Evolutionary conservation across 495 filamentous ascomycete genomes (phyloP), one percentile per base, ranked within the genome.

Genomic region (Lindgomyces ingoldianus): DNA sequence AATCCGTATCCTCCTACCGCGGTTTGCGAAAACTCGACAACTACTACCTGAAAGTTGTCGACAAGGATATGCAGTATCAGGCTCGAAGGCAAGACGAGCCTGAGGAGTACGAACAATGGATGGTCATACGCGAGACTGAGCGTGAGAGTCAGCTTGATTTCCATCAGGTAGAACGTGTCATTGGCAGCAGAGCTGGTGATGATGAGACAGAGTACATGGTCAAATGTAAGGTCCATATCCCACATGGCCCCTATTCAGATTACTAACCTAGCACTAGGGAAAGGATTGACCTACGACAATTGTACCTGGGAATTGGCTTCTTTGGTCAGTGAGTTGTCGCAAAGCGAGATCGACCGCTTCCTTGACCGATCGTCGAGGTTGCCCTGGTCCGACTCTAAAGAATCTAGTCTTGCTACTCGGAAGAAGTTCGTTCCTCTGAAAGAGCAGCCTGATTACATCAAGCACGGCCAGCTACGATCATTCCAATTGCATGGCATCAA

Each of bases 401-500:
- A 97, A 71, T 79, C 89, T 0, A 93, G 89, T 64, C 82, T 81
- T 14, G 77, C 81, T n/a, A 91, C 91, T 6, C 86, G 93, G 33
- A 77, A 81, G 44, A 79, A 80, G 48, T 89, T 91, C 70, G 85
- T 90, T 73, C 79, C 81, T 30, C 92, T 88, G 75, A 82, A 87
- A 46, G 81, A 86, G 60, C 91, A 96, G 60, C 94, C 94, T 0
- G 77, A 76, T 51, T 99, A 97, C 71, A 83, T 99, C 75, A 85
- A 89, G 53, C 83, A 87, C 61, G 95, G 95, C 21, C 83, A 91
- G 70, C 82, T 99, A 41, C 88, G 95, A 60, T 90, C 93, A 54
- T 99, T 99, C 73, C 94, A 99, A 76, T 81, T 97, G 67, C 90
- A 89, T 46, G 94, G 94, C 4, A 74, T 99, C 52, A 97, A 97